Conservation (phyloP, 202 grass and related monocot species). For the Schoenoplectus tabernaemontani region DNA sequence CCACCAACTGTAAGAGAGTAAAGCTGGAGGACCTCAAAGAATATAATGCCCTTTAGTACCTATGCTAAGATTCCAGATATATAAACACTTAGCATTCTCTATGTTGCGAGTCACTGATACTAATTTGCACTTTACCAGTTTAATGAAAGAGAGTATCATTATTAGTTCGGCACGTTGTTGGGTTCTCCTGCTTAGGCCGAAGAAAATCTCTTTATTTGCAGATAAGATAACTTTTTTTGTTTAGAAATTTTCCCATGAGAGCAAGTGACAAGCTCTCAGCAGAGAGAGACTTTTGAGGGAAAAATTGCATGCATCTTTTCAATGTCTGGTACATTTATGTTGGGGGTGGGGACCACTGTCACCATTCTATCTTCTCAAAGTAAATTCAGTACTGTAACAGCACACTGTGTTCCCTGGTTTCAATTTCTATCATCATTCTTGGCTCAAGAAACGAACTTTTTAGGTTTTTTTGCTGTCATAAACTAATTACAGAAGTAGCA, state of each 20-base stretch:
- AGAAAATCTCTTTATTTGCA: neutral
- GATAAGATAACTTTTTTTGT: neutral
- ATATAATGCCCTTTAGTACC: constrained; percentile 2
- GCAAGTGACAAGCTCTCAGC: neutral
- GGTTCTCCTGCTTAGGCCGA: too few relatives aligned
- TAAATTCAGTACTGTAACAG: constrained; percentile 11
- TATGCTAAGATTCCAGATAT: neutral
- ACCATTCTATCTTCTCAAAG: constrained; percentile 10
- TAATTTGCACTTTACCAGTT: neutral
- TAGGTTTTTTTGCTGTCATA: neutral
- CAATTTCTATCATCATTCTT: constrained; percentile 1
- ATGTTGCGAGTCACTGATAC: neutral
- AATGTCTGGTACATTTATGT: constrained; percentile 14
- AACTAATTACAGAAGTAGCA: neutral
- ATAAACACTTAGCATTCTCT: neutral
- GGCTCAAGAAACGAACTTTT: neutral
- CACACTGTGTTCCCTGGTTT: neutral
- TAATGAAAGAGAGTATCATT: neutral
- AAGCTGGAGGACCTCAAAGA: neutral
- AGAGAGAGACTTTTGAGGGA: constrained; percentile 7
- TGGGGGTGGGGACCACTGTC: constrained; percentile 10
- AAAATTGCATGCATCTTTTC: constrained; percentile 11
- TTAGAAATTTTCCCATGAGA: neutral
- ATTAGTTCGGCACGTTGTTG: neutral
- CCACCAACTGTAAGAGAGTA: neutral